Evolutionary conservation across 371 early-diverging fungal species (phyloP).

Genomic region (Circinella umbellata): DNA sequence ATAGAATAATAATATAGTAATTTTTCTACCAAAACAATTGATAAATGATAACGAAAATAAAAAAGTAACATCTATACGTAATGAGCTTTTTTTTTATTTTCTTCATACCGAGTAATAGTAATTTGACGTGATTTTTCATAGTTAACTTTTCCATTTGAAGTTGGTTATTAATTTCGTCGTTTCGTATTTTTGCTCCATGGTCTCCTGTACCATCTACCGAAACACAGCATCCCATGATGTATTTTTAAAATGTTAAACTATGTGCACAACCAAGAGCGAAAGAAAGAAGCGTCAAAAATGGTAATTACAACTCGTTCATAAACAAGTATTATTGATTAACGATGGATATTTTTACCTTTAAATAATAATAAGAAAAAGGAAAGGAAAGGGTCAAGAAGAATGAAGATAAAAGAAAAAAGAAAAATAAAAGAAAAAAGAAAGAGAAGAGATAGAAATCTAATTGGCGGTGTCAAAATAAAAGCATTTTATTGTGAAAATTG

Average conservation of each 20-base stretch:
- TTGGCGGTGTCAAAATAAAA: neutral
- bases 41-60: too few relatives aligned
- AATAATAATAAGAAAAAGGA: too few relatives aligned
- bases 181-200: slow-evolving; percentile 52
- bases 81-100: neutral
- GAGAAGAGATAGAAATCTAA: neutral
- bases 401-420: neutral
- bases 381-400: neutral
- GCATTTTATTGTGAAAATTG: neutral
- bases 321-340: neutral
- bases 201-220: slow-evolving; percentile 83
- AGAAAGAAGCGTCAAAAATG: neutral
- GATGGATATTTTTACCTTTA: neutral
- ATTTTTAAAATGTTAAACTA: neutral
- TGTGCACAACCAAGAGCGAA: neutral
- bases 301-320: neutral
- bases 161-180: slow-evolving; percentile 90
- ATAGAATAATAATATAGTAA: too few relatives aligned
- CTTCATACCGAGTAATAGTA: slow-evolving; percentile 86
- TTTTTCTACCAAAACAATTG: too few relatives aligned
- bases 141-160: slow-evolving; percentile 80
- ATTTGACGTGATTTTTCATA: slow-evolving; percentile 90
- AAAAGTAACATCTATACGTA: too few relatives aligned
- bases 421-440: neutral
- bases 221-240: slow-evolving; percentile 89